Evolutionary conservation across 148 eudicot genomes (phyloP).

Genomic region (Agrostemma githago): DNA sequence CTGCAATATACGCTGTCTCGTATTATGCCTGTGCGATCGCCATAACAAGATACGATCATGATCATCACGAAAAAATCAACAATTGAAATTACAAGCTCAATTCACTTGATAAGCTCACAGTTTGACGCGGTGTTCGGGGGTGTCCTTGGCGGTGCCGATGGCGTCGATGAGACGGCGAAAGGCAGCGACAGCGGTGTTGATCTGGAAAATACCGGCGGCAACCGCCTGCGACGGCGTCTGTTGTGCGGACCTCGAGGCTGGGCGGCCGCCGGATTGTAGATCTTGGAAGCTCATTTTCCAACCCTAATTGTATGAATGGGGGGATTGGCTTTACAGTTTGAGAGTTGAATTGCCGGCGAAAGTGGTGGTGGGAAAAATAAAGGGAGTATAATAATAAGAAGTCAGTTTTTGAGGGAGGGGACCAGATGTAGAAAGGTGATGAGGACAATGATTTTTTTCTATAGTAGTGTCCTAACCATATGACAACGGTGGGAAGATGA

Average conservation of each 20-base stretch:
- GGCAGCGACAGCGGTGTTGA: conserved; percentile 52
- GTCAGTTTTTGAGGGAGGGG: neutral
- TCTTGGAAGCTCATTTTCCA: conserved; percentile 57
- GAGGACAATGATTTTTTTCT: neutral
- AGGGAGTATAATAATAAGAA: too few relatives aligned
- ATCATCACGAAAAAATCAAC: neutral
- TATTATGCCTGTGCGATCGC: conserved; percentile 36
- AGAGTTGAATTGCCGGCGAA: too few relatives aligned
- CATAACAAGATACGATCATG: neutral
- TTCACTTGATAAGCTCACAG: conserved; percentile 27
- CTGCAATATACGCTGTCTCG: conserved; percentile 55
- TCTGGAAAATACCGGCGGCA: conserved; percentile 60
- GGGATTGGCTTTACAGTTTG: neutral
- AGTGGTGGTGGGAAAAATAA: neutral
- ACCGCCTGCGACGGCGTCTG: conserved; percentile 50
- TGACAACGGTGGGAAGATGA: too few relatives aligned
- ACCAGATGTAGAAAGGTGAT: neutral
- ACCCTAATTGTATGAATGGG: neutral
- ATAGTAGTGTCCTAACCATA: too few relatives aligned
- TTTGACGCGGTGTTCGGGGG: conserved; percentile 57
- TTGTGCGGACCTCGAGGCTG: conserved; percentile 19
- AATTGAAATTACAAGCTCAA: neutral
- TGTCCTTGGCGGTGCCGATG: conserved; percentile 56
- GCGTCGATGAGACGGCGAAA: conserved; percentile 58
- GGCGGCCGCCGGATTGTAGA: conserved; percentile 43